These are phyloP conservation scores for Guillardia theta DNA, from an alignment of 78 protist genomes.

Conservation along the genomic window DNA sequence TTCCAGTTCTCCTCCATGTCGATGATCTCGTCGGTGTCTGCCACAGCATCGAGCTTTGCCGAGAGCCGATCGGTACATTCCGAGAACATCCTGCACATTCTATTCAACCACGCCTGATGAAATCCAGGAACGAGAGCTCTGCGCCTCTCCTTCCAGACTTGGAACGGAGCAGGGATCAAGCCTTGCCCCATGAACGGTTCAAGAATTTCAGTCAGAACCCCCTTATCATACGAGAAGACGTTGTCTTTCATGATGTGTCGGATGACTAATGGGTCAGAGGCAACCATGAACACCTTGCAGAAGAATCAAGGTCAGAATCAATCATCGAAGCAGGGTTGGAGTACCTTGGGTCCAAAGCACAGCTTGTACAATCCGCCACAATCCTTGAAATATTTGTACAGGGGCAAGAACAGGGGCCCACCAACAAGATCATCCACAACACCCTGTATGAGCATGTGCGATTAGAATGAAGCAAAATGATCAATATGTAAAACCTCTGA, in stretches of 20 bases:
- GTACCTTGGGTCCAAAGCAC: conserved; percentile 48
- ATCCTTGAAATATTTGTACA: background rate
- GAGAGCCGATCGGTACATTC: background rate
- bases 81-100: background rate
- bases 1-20: conserved; percentile 31
- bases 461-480: background rate
- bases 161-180: background rate
- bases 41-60: background rate
- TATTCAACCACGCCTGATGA: background rate
- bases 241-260: background rate
- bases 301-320: background rate
- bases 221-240: background rate
- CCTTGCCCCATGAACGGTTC: conserved; percentile 36
- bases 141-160: background rate
- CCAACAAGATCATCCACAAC: background rate
- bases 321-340: background rate
- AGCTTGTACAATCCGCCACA: conserved; percentile 28
- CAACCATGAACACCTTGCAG: conserved; percentile 26
- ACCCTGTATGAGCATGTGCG: background rate
- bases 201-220: conserved; percentile 33
- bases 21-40: background rate
- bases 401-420: background rate
- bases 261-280: conserved; percentile 33
- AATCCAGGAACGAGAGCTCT: conserved; percentile 24
- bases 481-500: background rate